These are phyloP conservation scores for Cladophialophora bantiana DNA, from an alignment of 2,329 filamentous ascomycete species.

Conservation along the genomic window DNA sequence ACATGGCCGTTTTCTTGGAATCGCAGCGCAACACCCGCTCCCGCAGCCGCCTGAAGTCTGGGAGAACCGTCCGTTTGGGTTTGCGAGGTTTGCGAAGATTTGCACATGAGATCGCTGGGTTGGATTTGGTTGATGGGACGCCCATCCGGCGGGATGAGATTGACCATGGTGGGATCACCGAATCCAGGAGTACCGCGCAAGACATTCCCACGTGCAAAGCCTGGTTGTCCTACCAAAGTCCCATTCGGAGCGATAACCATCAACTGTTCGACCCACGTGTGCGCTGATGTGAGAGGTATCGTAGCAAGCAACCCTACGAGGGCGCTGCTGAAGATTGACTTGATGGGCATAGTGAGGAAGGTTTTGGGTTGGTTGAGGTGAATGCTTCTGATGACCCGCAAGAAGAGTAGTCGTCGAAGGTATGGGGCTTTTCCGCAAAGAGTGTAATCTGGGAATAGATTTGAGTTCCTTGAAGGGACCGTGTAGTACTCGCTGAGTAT, in stretches of 20 bases:
- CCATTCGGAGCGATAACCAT: constrained; percentile 75
- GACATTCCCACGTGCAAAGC: constrained; percentile 77
- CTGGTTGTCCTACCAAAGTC: constrained; percentile 71
- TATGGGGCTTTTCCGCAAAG: background rate
- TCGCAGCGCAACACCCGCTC: constrained; percentile 70
- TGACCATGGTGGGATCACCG: constrained; percentile 65
- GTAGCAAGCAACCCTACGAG: constrained; percentile 38
- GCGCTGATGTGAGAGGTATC: constrained; percentile 54
- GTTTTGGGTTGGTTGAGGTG: background rate
- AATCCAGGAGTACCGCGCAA: constrained; percentile 64
- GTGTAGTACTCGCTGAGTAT: constrained; percentile 27
- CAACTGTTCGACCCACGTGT: constrained; percentile 85
- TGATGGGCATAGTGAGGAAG: constrained; percentile 29
- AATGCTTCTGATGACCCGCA: constrained; percentile 12
- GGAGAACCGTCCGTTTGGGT: constrained; percentile 67
- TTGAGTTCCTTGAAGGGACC: constrained; percentile 19
- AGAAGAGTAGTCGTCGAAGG: constrained; percentile 14
- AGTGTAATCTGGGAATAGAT: background rate
- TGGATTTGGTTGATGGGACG: constrained; percentile 56
- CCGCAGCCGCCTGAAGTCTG: constrained; percentile 65
- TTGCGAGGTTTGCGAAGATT: constrained; percentile 65
- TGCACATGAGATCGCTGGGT: constrained; percentile 67
- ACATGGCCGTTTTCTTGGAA: constrained; percentile 82
- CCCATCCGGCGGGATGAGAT: constrained; percentile 67
- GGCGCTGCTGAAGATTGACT: constrained; percentile 39